Base-by-base conservation (phyloP, 768 basidiomycete genomes). In the Suillus placidus region DNA sequence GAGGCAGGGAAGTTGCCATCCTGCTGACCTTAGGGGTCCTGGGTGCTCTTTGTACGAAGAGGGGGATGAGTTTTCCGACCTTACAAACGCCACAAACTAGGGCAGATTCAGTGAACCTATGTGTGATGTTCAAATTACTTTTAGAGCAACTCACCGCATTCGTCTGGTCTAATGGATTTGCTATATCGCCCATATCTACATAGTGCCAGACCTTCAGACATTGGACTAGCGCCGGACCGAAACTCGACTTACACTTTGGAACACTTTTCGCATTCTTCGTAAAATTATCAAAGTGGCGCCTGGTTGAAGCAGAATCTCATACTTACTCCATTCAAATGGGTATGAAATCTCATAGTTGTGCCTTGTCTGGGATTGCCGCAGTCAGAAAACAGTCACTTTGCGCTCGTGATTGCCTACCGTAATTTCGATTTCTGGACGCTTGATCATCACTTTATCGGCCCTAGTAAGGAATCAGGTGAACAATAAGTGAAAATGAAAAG, bases 281-380 rank as follows among this genome's bases (percentile, higher is more conserved):
- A 6, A 60, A 30, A 18, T 60, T 12, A 60, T 49, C 40, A 67
- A 43, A 38, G 23, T 54, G 62, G 54, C 23, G 63, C 68, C 14
- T 70, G 64, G 43, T 61, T 26, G 32, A 47, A 62, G 34, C 43
- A 60, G 23, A 37, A 7, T 9, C 55, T 34, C 4, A 43, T 20
- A 79, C 88, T 76, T 68, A 92, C 91, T 80, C 92, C 92, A 94
- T 72, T 88, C 80, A 69, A 81, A 93, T 26, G 86, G 85, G 77
- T 91, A 88, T 26, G 81, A 81, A 67, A 93, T 93, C 65, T 91
- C 89, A 70, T 94, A 94, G 73, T 86, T 80, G 66, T 94, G 92
- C 67, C 79, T 84, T 13, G 87, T 88, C 92, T 92, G 67, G 32
- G 45, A 49, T 14, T 64, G 30, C 18, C 30, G 52, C 6, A 32